Conservation (phyloP, 106 monocot genomes). For the Platanthera zijinensis region DNA sequence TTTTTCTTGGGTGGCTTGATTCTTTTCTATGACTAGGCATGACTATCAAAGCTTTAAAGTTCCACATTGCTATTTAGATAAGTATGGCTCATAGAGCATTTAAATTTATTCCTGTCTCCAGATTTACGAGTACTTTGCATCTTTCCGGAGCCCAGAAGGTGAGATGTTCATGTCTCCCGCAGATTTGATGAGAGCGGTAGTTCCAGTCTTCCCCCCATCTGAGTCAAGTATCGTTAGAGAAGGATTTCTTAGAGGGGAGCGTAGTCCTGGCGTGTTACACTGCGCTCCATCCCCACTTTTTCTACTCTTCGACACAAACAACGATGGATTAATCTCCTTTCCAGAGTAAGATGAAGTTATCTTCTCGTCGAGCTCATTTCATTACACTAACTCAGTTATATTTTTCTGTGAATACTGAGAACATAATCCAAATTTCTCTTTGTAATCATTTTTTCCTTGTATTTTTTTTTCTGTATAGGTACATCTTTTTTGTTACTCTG, state of each 20-base stretch:
- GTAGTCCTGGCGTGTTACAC: conserved; percentile 49
- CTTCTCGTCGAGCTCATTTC: neutral
- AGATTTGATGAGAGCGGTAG: conserved; percentile 90
- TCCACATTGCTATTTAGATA: neutral
- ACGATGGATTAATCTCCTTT: conserved; percentile 90
- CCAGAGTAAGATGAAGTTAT: conserved; percentile 54
- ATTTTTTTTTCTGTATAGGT: conserved; percentile 34
- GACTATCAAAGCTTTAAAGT: neutral
- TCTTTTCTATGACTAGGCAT: neutral
- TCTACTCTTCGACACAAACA: conserved; percentile 95
- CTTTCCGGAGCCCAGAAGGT: conserved; percentile 50
- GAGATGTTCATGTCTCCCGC: conserved; percentile 75
- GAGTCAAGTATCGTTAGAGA: conserved; percentile 71
- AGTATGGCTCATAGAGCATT: neutral
- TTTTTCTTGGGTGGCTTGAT: neutral
- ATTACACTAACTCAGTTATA: neutral
- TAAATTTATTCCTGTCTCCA: conserved; percentile 14
- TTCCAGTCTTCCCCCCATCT: conserved; percentile 96
- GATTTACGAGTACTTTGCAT: conserved; percentile 97
- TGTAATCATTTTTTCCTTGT: neutral
- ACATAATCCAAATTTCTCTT: neutral
- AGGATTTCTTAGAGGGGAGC: conserved; percentile 81
- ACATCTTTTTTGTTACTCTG: conserved; percentile 94
- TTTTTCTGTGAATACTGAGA: neutral
- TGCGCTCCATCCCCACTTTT: conserved; percentile 79